Evolutionary conservation across 2,329 filamentous ascomycete genomes (phyloP).

Genomic region (Byssothecium circinans): DNA sequence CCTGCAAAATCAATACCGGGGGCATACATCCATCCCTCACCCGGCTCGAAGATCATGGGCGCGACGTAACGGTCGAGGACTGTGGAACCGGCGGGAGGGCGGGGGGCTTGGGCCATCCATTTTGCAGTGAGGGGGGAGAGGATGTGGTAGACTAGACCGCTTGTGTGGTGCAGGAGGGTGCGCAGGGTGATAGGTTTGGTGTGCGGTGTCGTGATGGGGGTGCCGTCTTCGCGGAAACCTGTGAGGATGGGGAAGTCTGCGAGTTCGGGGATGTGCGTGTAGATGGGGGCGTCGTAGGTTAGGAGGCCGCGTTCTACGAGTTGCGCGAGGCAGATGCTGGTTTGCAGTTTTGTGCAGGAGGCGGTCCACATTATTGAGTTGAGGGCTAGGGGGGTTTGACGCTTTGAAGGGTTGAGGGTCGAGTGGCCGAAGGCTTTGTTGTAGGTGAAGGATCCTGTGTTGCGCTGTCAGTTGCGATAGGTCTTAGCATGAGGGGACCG

Average conservation of each 20-base stretch:
- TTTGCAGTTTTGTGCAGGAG: conserved; percentile 45
- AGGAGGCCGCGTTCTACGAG: conserved; percentile 39
- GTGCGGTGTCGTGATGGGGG: conserved; percentile 26
- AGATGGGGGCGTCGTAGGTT: conserved; percentile 36
- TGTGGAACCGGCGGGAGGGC: conserved; percentile 47
- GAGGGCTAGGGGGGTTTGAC: conserved; percentile 19
- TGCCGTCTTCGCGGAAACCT: conserved; percentile 26
- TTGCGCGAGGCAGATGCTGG: conserved; percentile 36
- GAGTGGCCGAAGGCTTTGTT: conserved; percentile 36
- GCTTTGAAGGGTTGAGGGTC: conserved; percentile 7
- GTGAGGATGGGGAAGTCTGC: conserved; percentile 27
- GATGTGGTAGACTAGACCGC: conserved; percentile 52
- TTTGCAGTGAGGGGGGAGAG: conserved; percentile 44
- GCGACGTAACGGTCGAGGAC: conserved; percentile 47
- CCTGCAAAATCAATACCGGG: conserved; percentile 53
- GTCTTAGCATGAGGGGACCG: too few relatives aligned
- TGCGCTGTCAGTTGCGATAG: too few relatives aligned
- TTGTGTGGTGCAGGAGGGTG: conserved; percentile 54
- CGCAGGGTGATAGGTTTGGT: conserved; percentile 32
- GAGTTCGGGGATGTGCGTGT: conserved; percentile 38
- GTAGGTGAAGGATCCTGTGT: conserved; percentile 42
- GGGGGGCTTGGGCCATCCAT: conserved; percentile 41
- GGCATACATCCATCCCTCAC: conserved; percentile 56
- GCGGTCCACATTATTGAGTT: conserved; percentile 43
- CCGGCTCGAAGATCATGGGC: conserved; percentile 46